Percentiles rank a stretch among this genome's conserved stretches.
Conservation (phyloP, 805 yeast species). For the Limtongia smithiae region DNA sequence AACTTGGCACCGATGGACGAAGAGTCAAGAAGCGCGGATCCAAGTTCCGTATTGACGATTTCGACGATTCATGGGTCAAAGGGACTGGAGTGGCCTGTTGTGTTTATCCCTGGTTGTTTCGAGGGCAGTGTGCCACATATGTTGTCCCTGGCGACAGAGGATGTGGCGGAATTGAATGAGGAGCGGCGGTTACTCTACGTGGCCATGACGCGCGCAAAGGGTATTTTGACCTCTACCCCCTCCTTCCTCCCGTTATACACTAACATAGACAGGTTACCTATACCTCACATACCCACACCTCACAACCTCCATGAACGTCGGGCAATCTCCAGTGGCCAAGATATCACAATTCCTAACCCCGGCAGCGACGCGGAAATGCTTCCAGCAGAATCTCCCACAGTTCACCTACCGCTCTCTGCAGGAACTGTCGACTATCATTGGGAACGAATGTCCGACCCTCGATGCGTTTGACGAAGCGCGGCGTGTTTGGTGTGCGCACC, state of each 20-base stretch:
- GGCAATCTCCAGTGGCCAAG: neutral
- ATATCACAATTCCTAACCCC: neutral
- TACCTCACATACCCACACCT: conserved; percentile 11
- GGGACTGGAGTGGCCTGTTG: conserved; percentile 95
- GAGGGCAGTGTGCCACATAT: conserved; percentile 63
- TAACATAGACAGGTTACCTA: conserved; percentile 1
- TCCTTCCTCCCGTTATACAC: neutral
- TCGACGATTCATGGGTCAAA: conserved; percentile 91
- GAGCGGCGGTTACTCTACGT: conserved; percentile 85
- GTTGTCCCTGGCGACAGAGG: conserved; percentile 29
- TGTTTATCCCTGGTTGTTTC: conserved; percentile 69
- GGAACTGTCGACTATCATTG: conserved; percentile 5
- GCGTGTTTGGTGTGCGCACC: conserved; percentile 26
- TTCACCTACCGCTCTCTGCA: neutral
- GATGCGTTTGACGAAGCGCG: conserved; percentile 5
- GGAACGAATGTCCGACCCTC: conserved; percentile 9
- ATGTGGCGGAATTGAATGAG: conserved; percentile 56
- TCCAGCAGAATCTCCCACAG: conserved; percentile 2
- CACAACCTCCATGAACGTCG: too few relatives aligned
- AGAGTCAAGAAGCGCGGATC: conserved; percentile 14
- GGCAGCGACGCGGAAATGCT: neutral
- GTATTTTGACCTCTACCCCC: conserved; percentile 36
- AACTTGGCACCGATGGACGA: conserved; percentile 19
- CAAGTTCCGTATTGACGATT: conserved; percentile 42
- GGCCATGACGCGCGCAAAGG: conserved; percentile 79